Evolutionary conservation across 2,329 filamentous ascomycete genomes (phyloP), one percentile per base, ranked within the genome.

Genomic region (Penicillium brasilianum): DNA sequence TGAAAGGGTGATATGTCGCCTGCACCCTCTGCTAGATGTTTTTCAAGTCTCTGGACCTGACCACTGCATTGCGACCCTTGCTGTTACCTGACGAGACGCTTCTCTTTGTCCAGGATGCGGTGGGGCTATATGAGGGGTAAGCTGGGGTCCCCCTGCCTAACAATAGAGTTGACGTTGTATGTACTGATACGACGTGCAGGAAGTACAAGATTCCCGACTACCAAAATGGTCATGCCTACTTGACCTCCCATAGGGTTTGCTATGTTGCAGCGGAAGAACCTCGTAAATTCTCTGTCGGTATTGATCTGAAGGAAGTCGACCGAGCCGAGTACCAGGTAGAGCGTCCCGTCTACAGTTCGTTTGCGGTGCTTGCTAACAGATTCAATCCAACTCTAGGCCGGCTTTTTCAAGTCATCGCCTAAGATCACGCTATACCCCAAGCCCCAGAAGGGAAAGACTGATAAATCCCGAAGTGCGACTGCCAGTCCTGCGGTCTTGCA

Each of bases 61-160:
- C 95, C 60, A 97, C 94, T 81, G 95, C 95, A 75, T 87, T 97
- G 75, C 91, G 95, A 84, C 95, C 95, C 72, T 90, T 90, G 63
- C 90, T 97, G 76, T 86, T 96, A 68, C 90, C 92, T 73, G 95
- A 97, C 83, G 95, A 99, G 85, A 90, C 92, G 69, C 84, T 98
- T 57, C 85, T 99, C 62, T 98, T 97, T 80, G 94, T 99, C 60
- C 94, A 98, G 82, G 93, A 98, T 84, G 93, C 92, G 77, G 93
- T 99, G 71, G 95, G 95, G 69, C 84, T 99, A 64, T 99, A 99
- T 81, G 92, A 98, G 84, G 95, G 95, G 93, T 96, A 84, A 80
- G 88, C 13, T 81, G 30, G 59, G 6, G 51, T 37, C 50, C 36
- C 52, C 48, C 28, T n/a, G n/a, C 41, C 14, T 16, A 20, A 11